Evolutionary conservation across 1,139 yeast species (phyloP).

Genomic region (Diutina sp.): DNA sequence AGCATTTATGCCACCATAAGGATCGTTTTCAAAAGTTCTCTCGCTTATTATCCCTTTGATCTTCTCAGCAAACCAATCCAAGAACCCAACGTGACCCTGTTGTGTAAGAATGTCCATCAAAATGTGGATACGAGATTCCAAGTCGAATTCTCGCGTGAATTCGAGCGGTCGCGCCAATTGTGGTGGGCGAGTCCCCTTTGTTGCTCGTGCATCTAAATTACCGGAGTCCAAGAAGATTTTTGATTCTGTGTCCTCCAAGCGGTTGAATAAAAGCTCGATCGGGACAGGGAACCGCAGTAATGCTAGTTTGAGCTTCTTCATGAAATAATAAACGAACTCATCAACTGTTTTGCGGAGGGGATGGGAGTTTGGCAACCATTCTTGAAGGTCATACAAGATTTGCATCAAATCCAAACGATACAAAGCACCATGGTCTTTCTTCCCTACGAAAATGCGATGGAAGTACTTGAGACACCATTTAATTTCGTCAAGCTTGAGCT

Average conservation of each 20-base stretch:
- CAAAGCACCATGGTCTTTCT: constrained; percentile 48
- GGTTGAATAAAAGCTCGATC: constrained; percentile 57
- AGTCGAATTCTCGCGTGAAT: not conserved
- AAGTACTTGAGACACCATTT: constrained; percentile 58
- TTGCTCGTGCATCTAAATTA: constrained; percentile 18
- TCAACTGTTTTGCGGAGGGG: constrained; percentile 46
- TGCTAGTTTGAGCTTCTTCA: constrained; percentile 46
- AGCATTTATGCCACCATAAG: not conserved
- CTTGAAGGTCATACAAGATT: constrained; percentile 18
- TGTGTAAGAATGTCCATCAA: not conserved
- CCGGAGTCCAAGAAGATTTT: constrained; percentile 36
- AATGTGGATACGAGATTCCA: not conserved
- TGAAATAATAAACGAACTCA: constrained; percentile 53
- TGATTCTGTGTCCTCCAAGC: constrained; percentile 34
- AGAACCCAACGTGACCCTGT: not conserved
- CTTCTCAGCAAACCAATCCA: not conserved
- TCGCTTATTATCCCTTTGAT: not conserved
- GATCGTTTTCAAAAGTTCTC: not conserved
- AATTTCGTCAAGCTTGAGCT: constrained; percentile 47
- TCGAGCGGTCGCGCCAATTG: not conserved
- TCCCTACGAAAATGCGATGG: constrained; percentile 52
- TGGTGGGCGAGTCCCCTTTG: not conserved
- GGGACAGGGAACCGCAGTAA: constrained; percentile 42
- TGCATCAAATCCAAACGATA: constrained; percentile 67
- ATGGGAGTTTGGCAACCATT: constrained; percentile 19